Evolutionary conservation across 1,284 basidiomycete species (phyloP), one percentile per base, ranked within the genome.

Genomic region (Peniophora sp.): DNA sequence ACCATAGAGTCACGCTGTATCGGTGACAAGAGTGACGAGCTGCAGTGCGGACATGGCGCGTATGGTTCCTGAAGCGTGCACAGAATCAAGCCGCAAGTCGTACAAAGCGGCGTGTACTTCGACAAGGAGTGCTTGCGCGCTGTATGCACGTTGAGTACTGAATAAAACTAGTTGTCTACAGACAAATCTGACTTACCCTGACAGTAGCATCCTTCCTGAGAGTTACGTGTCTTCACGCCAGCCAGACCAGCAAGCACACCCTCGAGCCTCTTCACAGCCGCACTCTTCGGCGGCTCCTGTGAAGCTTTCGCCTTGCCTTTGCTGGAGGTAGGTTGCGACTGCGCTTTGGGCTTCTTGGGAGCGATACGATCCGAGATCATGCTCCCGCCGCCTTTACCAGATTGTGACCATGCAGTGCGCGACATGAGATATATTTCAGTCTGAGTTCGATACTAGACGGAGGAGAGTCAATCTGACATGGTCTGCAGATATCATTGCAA

Each of bases 51-150:
- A 25, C 48, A 50, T 23, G 19, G 35, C 12, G 14, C 11, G 24
- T 41, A 43, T 22, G 48, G 34, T 8, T n/a, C 38, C 19, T 50
- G 35, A n/a, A 43, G 11, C 22, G 35, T 16, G 27, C 48, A 50
- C 12, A 50, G 34, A n/a, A 41, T 36, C 17, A 50, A 24, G 14
- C 48, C 48, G 23, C 48, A 50, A 6, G 36, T 23, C 35, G 23
- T n/a, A 24, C 48, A 50, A 2, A 50, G 16, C 5, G 48, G 48
- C 20, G 48, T 50, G 24, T 50, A 50, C 17, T 12, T 22, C 5
- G 36, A 45, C 3, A 50, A 36, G 5, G 35, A 16, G 24, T 50
- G 48, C 9, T 39, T 50, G 10, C 48, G 35, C 14, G 35, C 48
- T 50, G 19, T 41, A n/a, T n/a, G 38, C 6, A 41, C 6, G 38